These are phyloP conservation scores for Solanum habrochaites DNA, from an alignment of 257 asterid genomes.

Conservation along the genomic window DNA sequence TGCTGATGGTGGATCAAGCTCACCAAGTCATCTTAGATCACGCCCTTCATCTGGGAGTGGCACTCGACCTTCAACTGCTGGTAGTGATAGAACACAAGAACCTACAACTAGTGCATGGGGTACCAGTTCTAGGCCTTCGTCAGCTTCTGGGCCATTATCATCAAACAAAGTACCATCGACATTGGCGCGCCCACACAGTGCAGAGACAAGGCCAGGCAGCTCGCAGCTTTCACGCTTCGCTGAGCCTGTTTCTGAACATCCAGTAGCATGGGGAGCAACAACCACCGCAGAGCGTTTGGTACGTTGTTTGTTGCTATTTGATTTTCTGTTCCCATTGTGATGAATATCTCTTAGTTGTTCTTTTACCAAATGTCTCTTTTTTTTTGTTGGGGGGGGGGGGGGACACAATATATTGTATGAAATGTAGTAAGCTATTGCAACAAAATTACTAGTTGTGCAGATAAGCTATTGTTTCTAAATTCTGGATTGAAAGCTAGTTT, in stretches of 20 bases:
- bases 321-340: not conserved
- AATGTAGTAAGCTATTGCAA: not conserved
- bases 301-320: constrained; percentile 6
- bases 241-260: constrained; percentile 51
- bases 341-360: not conserved
- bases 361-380: not conserved
- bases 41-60: constrained; percentile 95
- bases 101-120: constrained; percentile 61
- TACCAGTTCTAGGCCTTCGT: constrained; percentile 83
- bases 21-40: constrained; percentile 62
- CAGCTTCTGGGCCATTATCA: constrained; percentile 82
- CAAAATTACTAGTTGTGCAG: not conserved
- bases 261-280: constrained; percentile 48
- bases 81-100: constrained; percentile 71
- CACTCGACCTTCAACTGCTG: constrained; percentile 87
- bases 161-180: constrained; percentile 61
- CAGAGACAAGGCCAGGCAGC: constrained; percentile 90
- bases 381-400: not conserved
- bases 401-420: not conserved
- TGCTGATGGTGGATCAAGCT: constrained; percentile 65
- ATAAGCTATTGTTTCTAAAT: not conserved
- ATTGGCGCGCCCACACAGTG: constrained; percentile 77
- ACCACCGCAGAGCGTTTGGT: constrained; percentile 66
- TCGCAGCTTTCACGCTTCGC: constrained; percentile 89
- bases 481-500: not conserved